Percentiles rank a stretch among this genome's conserved stretches.
phyloP scores from a whole-genome alignment of 148 eudicot species.

The Hydrangea macrophylla region DNA sequence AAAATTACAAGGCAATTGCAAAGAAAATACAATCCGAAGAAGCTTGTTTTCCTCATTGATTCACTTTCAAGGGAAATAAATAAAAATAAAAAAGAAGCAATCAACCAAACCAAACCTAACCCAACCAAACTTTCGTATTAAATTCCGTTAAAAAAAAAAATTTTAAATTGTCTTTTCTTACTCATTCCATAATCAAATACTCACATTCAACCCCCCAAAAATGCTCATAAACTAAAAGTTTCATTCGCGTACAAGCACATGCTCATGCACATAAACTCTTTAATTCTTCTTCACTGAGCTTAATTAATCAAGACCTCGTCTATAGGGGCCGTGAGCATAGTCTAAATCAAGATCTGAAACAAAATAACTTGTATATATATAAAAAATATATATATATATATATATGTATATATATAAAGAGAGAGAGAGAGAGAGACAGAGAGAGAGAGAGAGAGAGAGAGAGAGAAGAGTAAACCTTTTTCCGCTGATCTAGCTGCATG shows the following conservation, averaged over 20 bases:
- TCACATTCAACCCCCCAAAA: not conserved
- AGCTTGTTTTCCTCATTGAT: not conserved
- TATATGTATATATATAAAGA: not conserved
- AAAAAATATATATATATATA: not conserved
- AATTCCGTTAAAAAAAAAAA: not conserved
- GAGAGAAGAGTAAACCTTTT: constrained; percentile 39
- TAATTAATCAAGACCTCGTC: not conserved
- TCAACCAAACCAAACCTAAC: no score
- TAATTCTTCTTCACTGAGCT: not conserved
- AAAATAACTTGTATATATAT: no score
- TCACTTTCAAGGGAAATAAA: not conserved
- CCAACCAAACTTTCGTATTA: not conserved
- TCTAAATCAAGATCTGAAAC: not conserved
- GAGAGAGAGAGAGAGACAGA: not conserved
- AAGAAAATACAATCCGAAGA: not conserved
- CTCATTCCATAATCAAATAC: not conserved
- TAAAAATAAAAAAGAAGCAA: not conserved
- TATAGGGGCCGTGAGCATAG: not conserved
- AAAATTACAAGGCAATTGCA: constrained; percentile 3
- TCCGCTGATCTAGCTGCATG: constrained; percentile 73
- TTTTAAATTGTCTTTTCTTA: not conserved
- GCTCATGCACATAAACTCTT: no score
- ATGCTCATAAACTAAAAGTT: not conserved
- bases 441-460: not conserved
- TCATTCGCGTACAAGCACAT: no score